A percentile compares a stretch with the other conserved stretches of the same genome.
Conservation (phyloP, 2,329 filamentous ascomycete genomes). For the Aspergillaceae sp. region DNA sequence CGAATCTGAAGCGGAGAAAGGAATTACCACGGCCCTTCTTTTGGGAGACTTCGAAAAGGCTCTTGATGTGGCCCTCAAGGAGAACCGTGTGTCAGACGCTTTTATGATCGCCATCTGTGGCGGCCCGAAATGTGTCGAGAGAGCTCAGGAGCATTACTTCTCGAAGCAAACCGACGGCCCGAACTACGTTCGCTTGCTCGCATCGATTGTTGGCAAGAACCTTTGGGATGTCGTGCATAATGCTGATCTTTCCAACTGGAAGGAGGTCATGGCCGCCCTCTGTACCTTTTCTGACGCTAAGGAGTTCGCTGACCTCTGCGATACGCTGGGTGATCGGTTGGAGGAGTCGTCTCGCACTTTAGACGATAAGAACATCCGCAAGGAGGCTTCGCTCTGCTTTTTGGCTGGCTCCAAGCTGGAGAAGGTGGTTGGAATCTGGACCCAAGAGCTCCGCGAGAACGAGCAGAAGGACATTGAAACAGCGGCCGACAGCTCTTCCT, state of each 20-base stretch:
- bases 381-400: conserved; percentile 95
- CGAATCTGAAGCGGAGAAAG: conserved; percentile 76
- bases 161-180: conserved; percentile 72
- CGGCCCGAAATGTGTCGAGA: conserved; percentile 85
- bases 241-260: conserved; percentile 86
- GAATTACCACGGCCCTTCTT: conserved; percentile 79
- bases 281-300: conserved; percentile 89
- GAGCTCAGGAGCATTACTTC: conserved; percentile 86
- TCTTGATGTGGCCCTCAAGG: conserved; percentile 76
- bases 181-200: conserved; percentile 83
- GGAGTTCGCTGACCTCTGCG: conserved; percentile 91
- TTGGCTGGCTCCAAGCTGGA: conserved; percentile 92
- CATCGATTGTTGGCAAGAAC: conserved; percentile 91
- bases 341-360: conserved; percentile 54
- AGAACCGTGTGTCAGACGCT: conserved; percentile 86
- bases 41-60: conserved; percentile 86
- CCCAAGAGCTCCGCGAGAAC: conserved; percentile 74
- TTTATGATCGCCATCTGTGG: conserved; percentile 98
- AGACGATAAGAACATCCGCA: conserved; percentile 53
- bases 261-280: conserved; percentile 88
- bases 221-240: conserved; percentile 98
- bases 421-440: conserved; percentile 94
- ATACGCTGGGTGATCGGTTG: conserved; percentile 85
- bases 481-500: conserved; percentile 64
- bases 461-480: conserved; percentile 67